Evolutionary conservation across 2,329 filamentous ascomycete species (phyloP), one percentile per base, ranked within the genome.

Genomic region (Ophiostoma piceae): DNA sequence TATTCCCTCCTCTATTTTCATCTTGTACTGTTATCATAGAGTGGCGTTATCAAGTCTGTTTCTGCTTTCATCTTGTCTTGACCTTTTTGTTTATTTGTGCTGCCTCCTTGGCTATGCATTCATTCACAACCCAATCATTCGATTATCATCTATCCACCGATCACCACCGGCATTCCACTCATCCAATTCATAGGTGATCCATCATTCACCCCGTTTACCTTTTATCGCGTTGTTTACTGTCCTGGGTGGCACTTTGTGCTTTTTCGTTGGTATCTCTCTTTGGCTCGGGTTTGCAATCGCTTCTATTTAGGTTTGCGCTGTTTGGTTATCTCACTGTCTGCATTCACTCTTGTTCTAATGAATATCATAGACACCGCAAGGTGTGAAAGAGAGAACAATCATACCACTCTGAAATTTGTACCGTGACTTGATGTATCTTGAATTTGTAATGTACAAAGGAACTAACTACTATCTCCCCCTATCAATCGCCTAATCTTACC

Each of bases 401-500:
- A 32, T 32, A 16, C 14, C 22, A 32, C 6, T 62, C 16, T 47
- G 11, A 47, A 19, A 47, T 16, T 8, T 47, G 7, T 7, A 47
- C 43, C 7, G 26, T 62, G 57, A 60, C 57, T 62, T 62, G 57
- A 26, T 47, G 16, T n/a, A 47, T 43, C 12, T 43, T 5, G 35
- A 22, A 57, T 57, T 57, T 26, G 2, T 29, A n/a, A 3, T 47
- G 19, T n/a, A 19, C 43, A 47, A 47, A 47, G 43, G 19, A 47
- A 47, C 43, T 62, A 16, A 35, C 14, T 64, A 64, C 60, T 64
- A 9, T 35, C 60, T 16, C 6, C 29, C 29, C 57, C 57, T 5
- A 57, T 11, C 26, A 14, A 65, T 19, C 3, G 1, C 8, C 35
- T 35, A 35, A n/a, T 60, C 22, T 14, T 68, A 91, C 88, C 89